phyloP scores from a whole-genome alignment of 441 rosid genomes.

The Erodium chrysanthum region DNA sequence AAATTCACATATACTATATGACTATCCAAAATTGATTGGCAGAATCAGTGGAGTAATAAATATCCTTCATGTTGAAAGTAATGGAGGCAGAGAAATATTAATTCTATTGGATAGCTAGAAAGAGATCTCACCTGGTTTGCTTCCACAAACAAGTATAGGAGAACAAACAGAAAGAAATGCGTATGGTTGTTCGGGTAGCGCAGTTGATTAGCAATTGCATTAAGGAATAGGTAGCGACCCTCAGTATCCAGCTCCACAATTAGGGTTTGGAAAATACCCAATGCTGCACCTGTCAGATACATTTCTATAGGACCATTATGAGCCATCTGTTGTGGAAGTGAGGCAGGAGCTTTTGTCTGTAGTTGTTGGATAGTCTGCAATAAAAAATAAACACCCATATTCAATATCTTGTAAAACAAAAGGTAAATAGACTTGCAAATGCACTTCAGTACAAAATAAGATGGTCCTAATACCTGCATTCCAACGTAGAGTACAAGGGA shows the following conservation, averaged over 20 bases:
- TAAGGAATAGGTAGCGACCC: slow-evolving; percentile 30
- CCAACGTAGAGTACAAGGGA: slow-evolving; percentile 24
- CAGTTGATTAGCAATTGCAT: slow-evolving; percentile 30
- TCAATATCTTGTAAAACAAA: background rate
- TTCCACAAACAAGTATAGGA: slow-evolving; percentile 29
- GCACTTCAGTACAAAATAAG: background rate
- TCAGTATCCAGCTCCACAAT: slow-evolving; percentile 24
- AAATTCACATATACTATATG: background rate
- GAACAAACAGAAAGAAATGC: slow-evolving; percentile 24
- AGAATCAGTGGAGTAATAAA: background rate
- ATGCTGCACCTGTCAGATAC: slow-evolving; percentile 17
- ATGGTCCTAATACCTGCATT: slow-evolving; percentile 18
- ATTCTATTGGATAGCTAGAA: background rate
- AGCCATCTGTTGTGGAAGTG: slow-evolving; percentile 15
- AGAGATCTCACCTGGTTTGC: slow-evolving; percentile 21
- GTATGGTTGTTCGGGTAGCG: slow-evolving; percentile 31
- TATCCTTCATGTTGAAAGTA: background rate
- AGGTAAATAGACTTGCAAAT: background rate
- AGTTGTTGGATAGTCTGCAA: slow-evolving; percentile 25
- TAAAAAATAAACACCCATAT: background rate
- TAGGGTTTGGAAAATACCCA: slow-evolving; percentile 24
- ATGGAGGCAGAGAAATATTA: background rate
- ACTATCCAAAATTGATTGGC: background rate
- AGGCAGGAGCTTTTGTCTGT: slow-evolving; percentile 18
- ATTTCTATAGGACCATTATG: slow-evolving; percentile 7